Evolutionary conservation across 1,284 basidiomycete genomes (phyloP).

Genomic region (Cryptococcus wingfieldii): DNA sequence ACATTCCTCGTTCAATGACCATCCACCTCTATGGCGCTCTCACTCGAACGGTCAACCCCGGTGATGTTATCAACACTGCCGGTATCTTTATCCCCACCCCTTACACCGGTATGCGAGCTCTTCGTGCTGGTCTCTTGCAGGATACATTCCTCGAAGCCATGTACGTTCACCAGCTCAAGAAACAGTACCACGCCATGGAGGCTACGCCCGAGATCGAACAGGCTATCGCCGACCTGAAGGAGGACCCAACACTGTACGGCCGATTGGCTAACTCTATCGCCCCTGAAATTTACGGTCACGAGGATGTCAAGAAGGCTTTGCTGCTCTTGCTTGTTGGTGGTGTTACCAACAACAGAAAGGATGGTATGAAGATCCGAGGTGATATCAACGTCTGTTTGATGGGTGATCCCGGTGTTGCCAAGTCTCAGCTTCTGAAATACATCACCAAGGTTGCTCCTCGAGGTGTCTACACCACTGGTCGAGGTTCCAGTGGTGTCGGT

Average conservation of each 20-base stretch:
- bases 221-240: conserved; percentile 65
- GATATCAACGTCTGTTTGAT: conserved; percentile 98
- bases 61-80: conserved; percentile 89
- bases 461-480: conserved; percentile 96
- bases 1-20: conserved; percentile 98
- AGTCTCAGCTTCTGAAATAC: conserved; percentile 96
- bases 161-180: conserved; percentile 89
- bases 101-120: conserved; percentile 80
- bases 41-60: conserved; percentile 88
- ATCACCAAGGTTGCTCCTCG: conserved; percentile 97
- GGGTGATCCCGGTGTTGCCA: conserved; percentile 99
- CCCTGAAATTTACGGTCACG: conserved; percentile 97
- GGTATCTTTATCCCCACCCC: conserved; percentile 86
- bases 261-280: conserved; percentile 65
- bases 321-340: conserved; percentile 90
- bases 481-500: conserved; percentile 97
- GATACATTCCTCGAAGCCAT: conserved; percentile 96
- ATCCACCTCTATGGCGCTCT: conserved; percentile 86
- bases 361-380: conserved; percentile 98
- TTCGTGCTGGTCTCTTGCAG: conserved; percentile 90
- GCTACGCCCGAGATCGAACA: conserved; percentile 76
- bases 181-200: conserved; percentile 94
- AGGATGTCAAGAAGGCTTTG: conserved; percentile 97
- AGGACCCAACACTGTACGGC: conserved; percentile 75
- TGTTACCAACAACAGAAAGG: conserved; percentile 87